Base-by-base conservation (phyloP, 2,329 filamentous ascomycete genomes). In the Cladobotryum mycophilum region DNA sequence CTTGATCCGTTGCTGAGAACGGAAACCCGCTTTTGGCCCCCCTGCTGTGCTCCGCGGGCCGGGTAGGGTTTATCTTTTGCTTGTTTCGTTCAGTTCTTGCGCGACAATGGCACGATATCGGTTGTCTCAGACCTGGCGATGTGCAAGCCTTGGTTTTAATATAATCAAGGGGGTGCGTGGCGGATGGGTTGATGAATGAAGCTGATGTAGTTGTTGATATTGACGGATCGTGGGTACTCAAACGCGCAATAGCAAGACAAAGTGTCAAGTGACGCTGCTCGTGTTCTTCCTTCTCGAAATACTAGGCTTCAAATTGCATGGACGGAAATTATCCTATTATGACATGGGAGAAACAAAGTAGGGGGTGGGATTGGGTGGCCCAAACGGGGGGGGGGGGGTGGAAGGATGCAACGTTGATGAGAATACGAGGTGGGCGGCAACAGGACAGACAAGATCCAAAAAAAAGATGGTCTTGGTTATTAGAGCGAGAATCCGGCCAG, bases 391-490 rank as follows among this genome's bases (percentile, higher is more conserved):
- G 11, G 20, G 13, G 18, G n/a, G 41, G 18, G 11, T 17, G 13
- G 17, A 45, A 50, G 41, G 35, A 45, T 50, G 48, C 38, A 20
- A 37, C 14, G 30, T 40, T 30, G 22, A 41, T 38, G 40, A 30
- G 45, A 52, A 52, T 52, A 52, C 49, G 45, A 52, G 49, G 49
- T 48, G 12, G 45, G 49, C 45, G 45, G 45, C 49, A 40, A 52
- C 40, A 20, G 35, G 25, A 35, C 30, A 22, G 17, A n/a, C 45
- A 13, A 18, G 40, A n/a, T n/a, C 11, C 5, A 22, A 13, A 11
- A 13, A 4, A 18, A 18, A 20, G 22, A 18, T 12, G 15, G 12
- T 15, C n/a, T 20, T 42, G 40, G 25, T 25, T 25, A 36, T n/a
- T 20, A 30, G 25, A 30, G 25, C 25, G 9, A 30, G 25, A 30